Conservation (phyloP, 2,329 filamentous ascomycete species). For the Hypomyces perniciosus region DNA sequence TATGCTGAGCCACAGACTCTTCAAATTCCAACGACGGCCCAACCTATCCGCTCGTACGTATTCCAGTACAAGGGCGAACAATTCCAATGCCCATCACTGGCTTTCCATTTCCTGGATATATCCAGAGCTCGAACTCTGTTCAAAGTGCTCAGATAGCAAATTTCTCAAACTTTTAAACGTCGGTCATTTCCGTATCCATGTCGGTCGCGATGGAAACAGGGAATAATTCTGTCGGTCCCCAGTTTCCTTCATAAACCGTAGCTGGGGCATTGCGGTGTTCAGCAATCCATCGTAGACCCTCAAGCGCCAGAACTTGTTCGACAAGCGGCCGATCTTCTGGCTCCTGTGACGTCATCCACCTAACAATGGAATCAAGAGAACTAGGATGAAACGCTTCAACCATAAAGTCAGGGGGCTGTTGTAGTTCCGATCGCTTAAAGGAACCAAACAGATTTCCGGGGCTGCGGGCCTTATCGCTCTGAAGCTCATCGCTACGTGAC, state of each 20-base stretch:
- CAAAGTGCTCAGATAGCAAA: conserved; percentile 11
- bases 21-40: conserved; percentile 14
- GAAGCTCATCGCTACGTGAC: conserved; percentile 30
- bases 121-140: conserved; percentile 27
- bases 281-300: conserved; percentile 75
- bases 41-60: conserved; percentile 18
- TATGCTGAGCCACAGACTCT: conserved; percentile 5
- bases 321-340: conserved; percentile 68
- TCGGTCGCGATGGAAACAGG: conserved; percentile 32
- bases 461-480: conserved; percentile 27
- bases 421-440: conserved; percentile 44
- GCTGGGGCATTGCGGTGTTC: conserved; percentile 74
- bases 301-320: conserved; percentile 64
- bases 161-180: conserved; percentile 35
- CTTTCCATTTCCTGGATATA: conserved; percentile 19
- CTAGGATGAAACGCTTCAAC: conserved; percentile 63
- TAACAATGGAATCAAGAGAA: conserved; percentile 77
- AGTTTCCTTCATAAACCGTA: conserved; percentile 94
- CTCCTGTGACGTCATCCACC: conserved; percentile 79
- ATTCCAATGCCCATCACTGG: conserved; percentile 16
- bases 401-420: conserved; percentile 81
- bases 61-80: conserved; percentile 20
- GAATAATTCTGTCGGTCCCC: conserved; percentile 66
- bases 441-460: conserved; percentile 37
- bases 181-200: conserved; percentile 54